Conservation (phyloP, 495 filamentous ascomycete species). For the Hypoxylon crocopeplum region DNA sequence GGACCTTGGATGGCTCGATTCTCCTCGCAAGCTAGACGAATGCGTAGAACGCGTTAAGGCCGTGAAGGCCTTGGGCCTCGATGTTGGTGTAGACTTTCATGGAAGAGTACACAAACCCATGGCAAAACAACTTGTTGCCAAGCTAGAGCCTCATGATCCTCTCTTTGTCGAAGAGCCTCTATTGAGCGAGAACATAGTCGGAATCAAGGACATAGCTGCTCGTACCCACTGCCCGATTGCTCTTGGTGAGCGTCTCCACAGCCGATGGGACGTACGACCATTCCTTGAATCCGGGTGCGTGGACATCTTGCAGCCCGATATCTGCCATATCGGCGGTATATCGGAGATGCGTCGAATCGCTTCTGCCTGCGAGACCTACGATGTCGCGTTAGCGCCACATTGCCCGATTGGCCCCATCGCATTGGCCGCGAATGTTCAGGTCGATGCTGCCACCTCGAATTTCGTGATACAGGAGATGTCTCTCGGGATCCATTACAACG, state of each 20-base stretch:
- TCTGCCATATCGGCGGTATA: slow-evolving; percentile 78
- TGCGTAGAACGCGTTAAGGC: slow-evolving; percentile 71
- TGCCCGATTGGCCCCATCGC: slow-evolving; percentile 81
- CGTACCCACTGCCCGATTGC: slow-evolving; percentile 73
- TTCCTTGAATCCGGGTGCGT: slow-evolving; percentile 74
- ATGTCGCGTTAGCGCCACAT: slow-evolving; percentile 79
- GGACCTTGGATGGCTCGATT: slow-evolving; percentile 81
- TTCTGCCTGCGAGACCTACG: slow-evolving; percentile 77
- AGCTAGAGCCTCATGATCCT: slow-evolving; percentile 71
- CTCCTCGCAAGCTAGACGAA: slow-evolving; percentile 66
- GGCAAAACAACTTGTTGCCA: slow-evolving; percentile 78
- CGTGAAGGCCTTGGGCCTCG: slow-evolving; percentile 74
- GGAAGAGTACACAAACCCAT: slow-evolving; percentile 81
- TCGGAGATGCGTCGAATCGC: slow-evolving; percentile 76
- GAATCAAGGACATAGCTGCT: slow-evolving; percentile 69
- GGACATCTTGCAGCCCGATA: slow-evolving; percentile 79
- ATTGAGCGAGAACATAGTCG: slow-evolving; percentile 73
- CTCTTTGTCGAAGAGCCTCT: slow-evolving; percentile 85
- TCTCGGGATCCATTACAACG: slow-evolving; percentile 80
- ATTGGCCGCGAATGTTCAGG: slow-evolving; percentile 74
- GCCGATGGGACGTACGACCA: slow-evolving; percentile 76
- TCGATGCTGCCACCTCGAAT: slow-evolving; percentile 68
- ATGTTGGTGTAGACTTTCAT: slow-evolving; percentile 79
- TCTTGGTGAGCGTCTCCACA: slow-evolving; percentile 77
- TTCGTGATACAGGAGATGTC: slow-evolving; percentile 86